Conservation (phyloP, 331 rosid genomes). For the Cydonia oblonga region DNA sequence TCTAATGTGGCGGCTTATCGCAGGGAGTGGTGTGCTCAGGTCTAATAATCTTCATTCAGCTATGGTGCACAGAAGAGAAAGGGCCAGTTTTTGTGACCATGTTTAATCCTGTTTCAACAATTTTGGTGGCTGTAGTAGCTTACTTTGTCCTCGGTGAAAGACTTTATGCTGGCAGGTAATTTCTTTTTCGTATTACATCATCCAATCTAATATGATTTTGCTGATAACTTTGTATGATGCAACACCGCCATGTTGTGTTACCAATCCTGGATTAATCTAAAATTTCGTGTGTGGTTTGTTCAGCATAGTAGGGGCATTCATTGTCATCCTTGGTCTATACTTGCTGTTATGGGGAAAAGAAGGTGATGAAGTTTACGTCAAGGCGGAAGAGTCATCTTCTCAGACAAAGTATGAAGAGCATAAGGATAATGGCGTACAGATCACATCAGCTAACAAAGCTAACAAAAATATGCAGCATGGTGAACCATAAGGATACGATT, state of each 20-base stretch:
- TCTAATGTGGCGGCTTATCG: background rate
- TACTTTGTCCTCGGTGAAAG: constrained; percentile 62
- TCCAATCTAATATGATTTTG: background rate
- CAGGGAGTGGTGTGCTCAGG: constrained; percentile 66
- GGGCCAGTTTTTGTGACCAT: constrained; percentile 87
- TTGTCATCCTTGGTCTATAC: constrained; percentile 13
- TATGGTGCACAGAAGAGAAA: constrained; percentile 61
- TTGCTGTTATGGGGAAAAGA: constrained; percentile 12
- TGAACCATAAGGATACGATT: constrained; percentile 3
- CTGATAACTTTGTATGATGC: background rate
- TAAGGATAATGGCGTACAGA: constrained; percentile 12
- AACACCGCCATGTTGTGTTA: background rate
- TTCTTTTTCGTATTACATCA: background rate
- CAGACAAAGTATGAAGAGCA: constrained; percentile 17
- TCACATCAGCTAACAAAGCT: constrained; percentile 6
- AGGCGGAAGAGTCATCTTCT: constrained; percentile 18
- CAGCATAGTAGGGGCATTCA: constrained; percentile 8
- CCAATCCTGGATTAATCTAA: background rate
- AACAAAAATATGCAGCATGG: background rate
- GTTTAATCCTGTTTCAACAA: constrained; percentile 52
- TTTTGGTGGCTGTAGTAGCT: constrained; percentile 53
- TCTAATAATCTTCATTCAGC: constrained; percentile 40
- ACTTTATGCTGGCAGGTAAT: constrained; percentile 68
- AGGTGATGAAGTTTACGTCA: constrained; percentile 3
- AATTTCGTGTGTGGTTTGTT: background rate